Conservation (phyloP, 73 alveolate species). For the Breviolum minutum region DNA sequence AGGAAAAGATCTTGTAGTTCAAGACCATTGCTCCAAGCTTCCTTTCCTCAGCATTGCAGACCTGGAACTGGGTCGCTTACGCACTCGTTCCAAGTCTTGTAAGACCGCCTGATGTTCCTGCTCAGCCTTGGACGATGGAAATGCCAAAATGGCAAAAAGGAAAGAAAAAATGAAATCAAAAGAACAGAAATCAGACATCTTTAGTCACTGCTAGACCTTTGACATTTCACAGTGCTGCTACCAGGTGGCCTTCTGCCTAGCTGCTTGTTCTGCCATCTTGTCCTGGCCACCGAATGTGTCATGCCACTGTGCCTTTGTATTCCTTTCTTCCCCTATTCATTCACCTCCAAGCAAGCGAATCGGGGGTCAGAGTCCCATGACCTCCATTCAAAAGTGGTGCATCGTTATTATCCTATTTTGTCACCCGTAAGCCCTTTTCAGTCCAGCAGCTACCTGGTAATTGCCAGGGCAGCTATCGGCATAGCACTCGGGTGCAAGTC, state of each 20-base stretch:
- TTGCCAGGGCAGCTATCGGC: too few relatives aligned
- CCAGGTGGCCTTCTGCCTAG: slow-evolving; percentile 31
- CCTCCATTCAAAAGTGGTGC: neutral
- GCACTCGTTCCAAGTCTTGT: slow-evolving; percentile 79
- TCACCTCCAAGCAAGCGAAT: neutral
- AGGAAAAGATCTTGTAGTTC: neutral
- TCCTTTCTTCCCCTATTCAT: neutral
- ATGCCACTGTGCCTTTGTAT: neutral
- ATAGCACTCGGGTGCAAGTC: too few relatives aligned
- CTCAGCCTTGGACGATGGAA: slow-evolving; percentile 44
- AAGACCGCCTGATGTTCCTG: slow-evolving; percentile 73
- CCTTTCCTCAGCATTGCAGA: neutral
- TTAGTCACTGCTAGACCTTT: too few relatives aligned
- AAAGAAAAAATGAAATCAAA: too few relatives aligned
- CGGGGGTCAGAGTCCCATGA: neutral
- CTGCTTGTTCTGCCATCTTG: slow-evolving; percentile 63
- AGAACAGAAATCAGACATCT: too few relatives aligned
- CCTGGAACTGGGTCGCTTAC: neutral
- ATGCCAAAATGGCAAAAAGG: neutral
- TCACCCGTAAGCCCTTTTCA: too few relatives aligned
- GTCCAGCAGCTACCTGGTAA: too few relatives aligned
- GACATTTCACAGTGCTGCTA: neutral
- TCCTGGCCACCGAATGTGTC: slow-evolving; percentile 3
- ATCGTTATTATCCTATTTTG: too few relatives aligned
- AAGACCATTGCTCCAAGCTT: neutral